Evolutionary conservation across 352 stramenopile species (phyloP).

Genomic region (Ophiocytium majus): DNA sequence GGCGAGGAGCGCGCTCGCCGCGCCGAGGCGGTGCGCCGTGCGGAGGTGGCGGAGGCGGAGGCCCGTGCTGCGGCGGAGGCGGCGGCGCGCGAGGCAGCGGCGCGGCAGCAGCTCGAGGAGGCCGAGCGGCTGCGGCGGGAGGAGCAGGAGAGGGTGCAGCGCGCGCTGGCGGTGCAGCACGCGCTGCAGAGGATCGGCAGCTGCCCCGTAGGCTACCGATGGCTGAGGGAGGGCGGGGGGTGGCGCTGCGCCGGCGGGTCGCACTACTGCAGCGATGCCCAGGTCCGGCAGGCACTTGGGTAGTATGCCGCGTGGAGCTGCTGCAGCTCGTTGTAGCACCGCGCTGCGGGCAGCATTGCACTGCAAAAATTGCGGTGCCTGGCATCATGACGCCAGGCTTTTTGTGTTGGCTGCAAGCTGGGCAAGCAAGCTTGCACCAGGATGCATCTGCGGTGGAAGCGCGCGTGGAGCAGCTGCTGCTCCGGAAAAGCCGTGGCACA

Average conservation of each 20-base stretch:
- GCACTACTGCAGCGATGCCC: slow-evolving; percentile 64
- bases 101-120: neutral
- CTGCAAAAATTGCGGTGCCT: no score
- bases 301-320: no score
- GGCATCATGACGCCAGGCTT: no score
- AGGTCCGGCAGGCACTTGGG: no score
- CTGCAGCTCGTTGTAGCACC: no score
- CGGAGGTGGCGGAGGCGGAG: slow-evolving; percentile 6
- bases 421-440: no score
- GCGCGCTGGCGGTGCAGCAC: slow-evolving; percentile 62
- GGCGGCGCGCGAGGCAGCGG: slow-evolving; percentile 14
- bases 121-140: slow-evolving; percentile 41
- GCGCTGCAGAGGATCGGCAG: slow-evolving; percentile 66
- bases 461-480: no score
- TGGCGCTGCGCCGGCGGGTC: slow-evolving; percentile 74
- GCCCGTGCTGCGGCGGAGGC: slow-evolving; percentile 26
- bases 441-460: no score
- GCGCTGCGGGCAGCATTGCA: no score
- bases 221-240: slow-evolving; percentile 64
- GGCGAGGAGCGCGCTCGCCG: neutral
- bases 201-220: slow-evolving; percentile 69
- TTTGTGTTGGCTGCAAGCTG: no score
- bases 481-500: no score
- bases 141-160: slow-evolving; percentile 41
- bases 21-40: neutral